Percentiles rank a stretch among this genome's conserved stretches.
These are phyloP conservation scores for Microstegium vimineum DNA, from an alignment of 176 grass and related monocot species.

Conservation along the genomic window DNA sequence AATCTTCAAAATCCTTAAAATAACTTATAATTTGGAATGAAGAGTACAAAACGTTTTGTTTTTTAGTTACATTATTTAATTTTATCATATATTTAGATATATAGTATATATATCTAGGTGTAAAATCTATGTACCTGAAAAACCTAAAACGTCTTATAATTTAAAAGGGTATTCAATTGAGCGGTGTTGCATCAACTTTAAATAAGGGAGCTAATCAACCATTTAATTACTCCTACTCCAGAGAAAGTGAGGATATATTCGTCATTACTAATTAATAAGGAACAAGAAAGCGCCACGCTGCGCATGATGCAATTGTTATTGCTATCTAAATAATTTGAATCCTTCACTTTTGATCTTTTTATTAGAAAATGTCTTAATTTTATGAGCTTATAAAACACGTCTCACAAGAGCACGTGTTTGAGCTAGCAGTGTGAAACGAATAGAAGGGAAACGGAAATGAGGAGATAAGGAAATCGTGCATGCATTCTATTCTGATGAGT, in stretches of 20 bases:
- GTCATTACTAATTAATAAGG: background rate
- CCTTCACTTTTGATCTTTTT: background rate
- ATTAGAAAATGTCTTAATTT: background rate
- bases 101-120: no score
- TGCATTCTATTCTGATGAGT: background rate
- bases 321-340: background rate
- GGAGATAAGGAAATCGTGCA: background rate
- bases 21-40: no score
- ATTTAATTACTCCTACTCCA: background rate
- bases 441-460: background rate
- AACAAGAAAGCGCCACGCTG: background rate
- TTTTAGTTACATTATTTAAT: no score
- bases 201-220: background rate
- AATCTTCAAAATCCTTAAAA: no score
- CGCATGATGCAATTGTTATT: background rate
- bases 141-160: no score
- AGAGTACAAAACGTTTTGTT: no score
- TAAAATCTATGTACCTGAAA: no score
- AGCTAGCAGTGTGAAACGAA: background rate
- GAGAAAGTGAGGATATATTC: background rate
- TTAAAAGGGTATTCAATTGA: no score
- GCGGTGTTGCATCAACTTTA: background rate
- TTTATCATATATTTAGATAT: no score
- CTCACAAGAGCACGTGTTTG: background rate
- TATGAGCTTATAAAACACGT: background rate